Evolutionary conservation across 495 filamentous ascomycete genomes (phyloP).

Genomic region (Daldinia loculata): DNA sequence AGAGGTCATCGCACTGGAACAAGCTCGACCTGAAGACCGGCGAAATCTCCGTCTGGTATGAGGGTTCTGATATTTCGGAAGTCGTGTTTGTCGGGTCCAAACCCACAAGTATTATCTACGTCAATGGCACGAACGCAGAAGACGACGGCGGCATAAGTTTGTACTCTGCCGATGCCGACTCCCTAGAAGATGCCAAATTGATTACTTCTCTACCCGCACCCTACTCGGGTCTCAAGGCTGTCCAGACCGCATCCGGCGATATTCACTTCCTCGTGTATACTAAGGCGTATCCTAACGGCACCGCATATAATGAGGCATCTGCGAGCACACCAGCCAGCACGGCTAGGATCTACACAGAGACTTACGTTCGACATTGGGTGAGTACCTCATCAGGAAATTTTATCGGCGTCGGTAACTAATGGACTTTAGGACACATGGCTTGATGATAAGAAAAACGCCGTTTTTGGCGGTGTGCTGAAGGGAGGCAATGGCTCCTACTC

Average conservation of each 20-base stretch:
- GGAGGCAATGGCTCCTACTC: slow-evolving; percentile 46
- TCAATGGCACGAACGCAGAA: slow-evolving; percentile 65
- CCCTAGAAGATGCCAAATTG: slow-evolving; percentile 40
- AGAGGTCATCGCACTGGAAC: slow-evolving; percentile 69
- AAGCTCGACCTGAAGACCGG: slow-evolving; percentile 70
- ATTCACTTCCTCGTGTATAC: slow-evolving; percentile 70
- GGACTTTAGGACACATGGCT: slow-evolving; percentile 57
- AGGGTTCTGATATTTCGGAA: slow-evolving; percentile 64
- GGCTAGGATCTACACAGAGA: slow-evolving; percentile 64
- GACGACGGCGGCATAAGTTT: slow-evolving; percentile 62
- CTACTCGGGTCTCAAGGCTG: slow-evolving; percentile 70
- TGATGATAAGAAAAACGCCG: slow-evolving; percentile 65
- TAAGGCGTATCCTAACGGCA: slow-evolving; percentile 64
- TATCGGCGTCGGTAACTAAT: not conserved
- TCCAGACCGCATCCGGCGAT: slow-evolving; percentile 60
- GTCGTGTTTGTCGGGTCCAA: slow-evolving; percentile 70
- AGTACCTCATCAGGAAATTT: not conserved
- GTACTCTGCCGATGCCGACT: slow-evolving; percentile 60
- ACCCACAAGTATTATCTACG: slow-evolving; percentile 62
- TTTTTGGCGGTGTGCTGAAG: slow-evolving; percentile 69
- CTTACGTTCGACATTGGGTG: slow-evolving; percentile 70
- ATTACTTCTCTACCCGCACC: slow-evolving; percentile 67
- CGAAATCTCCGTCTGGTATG: slow-evolving; percentile 66
- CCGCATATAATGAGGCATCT: slow-evolving; percentile 62
- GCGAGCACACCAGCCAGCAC: slow-evolving; percentile 56